Conservation (phyloP, 2,329 filamentous ascomycete genomes). For the Alternaria alternata region DNA sequence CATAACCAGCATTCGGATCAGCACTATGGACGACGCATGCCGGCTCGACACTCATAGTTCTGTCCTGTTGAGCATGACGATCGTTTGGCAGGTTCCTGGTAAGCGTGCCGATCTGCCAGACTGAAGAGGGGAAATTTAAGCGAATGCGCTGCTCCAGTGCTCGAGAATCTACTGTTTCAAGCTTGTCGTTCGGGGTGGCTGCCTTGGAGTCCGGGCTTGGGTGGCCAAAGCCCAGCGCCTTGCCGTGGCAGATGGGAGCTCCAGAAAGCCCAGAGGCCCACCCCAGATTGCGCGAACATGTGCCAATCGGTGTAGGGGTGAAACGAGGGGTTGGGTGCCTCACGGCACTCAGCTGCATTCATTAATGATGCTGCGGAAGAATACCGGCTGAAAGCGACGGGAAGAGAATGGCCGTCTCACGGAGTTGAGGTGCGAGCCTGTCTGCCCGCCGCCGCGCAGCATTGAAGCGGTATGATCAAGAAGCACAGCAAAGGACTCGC, state of each 20-base stretch:
- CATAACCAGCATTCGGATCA: conserved; percentile 20
- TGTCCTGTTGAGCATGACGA: conserved; percentile 27
- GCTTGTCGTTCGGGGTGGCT: conserved; percentile 16
- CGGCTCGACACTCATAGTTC: conserved; percentile 13
- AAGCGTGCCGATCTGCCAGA: conserved; percentile 12
- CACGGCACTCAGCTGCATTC: conserved; percentile 23
- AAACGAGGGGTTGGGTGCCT: conserved; percentile 25
- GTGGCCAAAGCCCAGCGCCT: conserved; percentile 10
- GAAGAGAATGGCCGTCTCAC: conserved; percentile 15
- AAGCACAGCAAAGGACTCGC: conserved; percentile 11
- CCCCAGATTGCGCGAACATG: conserved; percentile 27
- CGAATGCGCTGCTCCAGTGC: conserved; percentile 3
- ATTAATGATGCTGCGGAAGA: conserved; percentile 38
- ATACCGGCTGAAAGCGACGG: conserved; percentile 41
- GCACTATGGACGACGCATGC: conserved; percentile 28
- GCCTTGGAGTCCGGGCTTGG: conserved; percentile 12
- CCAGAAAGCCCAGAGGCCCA: conserved; percentile 5
- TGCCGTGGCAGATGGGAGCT: conserved; percentile 5
- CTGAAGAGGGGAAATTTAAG: conserved; percentile 6
- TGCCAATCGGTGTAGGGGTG: conserved; percentile 27
- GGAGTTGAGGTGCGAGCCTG: conserved; percentile 4
- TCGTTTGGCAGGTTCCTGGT: conserved; percentile 15
- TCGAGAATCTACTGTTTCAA: conserved; percentile 9
- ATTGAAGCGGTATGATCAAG: conserved; percentile 8
- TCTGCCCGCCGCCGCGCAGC: conserved; percentile 6